phyloP scores from a whole-genome alignment of 805 yeast genomes.

The Debaryomyces castellii region DNA sequence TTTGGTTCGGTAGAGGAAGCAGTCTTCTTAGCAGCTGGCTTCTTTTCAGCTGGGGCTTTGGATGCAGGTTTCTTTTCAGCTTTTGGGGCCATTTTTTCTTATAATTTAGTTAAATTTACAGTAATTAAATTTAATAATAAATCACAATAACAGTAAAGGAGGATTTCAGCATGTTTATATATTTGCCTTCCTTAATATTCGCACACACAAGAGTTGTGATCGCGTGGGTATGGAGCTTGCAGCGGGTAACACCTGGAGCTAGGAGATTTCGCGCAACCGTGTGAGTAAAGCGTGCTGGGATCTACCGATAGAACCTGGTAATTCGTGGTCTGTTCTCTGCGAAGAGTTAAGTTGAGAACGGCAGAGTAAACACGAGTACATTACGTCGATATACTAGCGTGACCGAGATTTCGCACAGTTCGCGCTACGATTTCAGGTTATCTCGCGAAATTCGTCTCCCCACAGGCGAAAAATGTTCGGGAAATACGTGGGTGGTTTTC shows the following conservation, averaged over 20 bases:
- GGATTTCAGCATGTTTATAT: conserved; percentile 6
- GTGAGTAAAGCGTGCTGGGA: not conserved
- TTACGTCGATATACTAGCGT: not conserved
- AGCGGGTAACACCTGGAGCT: not conserved
- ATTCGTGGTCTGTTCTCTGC: not conserved
- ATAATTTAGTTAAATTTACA: conserved; percentile 3
- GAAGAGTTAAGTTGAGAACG: conserved; percentile 1
- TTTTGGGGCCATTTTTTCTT: conserved; percentile 60
- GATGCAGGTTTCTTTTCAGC: conserved; percentile 84
- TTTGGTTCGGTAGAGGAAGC: conserved; percentile 74
- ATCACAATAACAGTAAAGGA: too few relatives aligned
- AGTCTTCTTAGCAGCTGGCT: conserved; percentile 87
- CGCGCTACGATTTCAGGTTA: not conserved
- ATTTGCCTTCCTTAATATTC: conserved; percentile 4
- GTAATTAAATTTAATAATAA: not conserved
- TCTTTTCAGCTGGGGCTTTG: conserved; percentile 96
- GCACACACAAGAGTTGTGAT: not conserved
- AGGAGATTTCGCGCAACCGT: not conserved
- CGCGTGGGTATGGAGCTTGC: not conserved
- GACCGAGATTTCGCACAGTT: not conserved
- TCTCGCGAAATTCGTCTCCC: not conserved
- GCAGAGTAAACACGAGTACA: not conserved
- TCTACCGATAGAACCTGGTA: not conserved
- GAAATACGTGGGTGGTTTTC: not conserved
- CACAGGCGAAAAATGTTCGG: not conserved